These are phyloP conservation scores for Corchorus olitorius DNA, from an alignment of 345 rosid genomes.

Conservation along the genomic window DNA sequence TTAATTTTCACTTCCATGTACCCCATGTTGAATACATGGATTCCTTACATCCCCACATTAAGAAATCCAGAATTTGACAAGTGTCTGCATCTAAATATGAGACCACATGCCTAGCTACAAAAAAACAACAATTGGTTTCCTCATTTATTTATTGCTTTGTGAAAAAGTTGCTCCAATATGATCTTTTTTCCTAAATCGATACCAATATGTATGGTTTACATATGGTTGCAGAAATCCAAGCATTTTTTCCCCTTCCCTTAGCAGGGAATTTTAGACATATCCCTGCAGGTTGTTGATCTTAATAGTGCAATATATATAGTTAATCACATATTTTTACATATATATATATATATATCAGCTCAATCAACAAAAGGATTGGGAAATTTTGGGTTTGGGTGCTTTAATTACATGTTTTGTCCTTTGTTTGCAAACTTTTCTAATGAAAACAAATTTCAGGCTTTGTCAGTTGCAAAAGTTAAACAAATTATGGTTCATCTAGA, in stretches of 20 bases:
- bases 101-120: too few relatives aligned
- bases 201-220: neutral
- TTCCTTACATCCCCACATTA: neutral
- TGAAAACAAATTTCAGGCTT: neutral
- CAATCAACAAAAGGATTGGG: neutral
- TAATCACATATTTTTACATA: too few relatives aligned
- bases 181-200: neutral
- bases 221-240: slow-evolving; percentile 1
- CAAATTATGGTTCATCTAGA: neutral
- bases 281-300: too few relatives aligned
- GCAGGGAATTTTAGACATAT: too few relatives aligned
- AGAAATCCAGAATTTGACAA: too few relatives aligned
- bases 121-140: too few relatives aligned
- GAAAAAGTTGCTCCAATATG: too few relatives aligned
- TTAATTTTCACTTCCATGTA: neutral
- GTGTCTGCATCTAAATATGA: too few relatives aligned
- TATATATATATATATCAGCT: neutral
- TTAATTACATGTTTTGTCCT: neutral
- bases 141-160: too few relatives aligned
- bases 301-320: neutral
- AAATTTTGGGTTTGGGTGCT: neutral
- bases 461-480: neutral
- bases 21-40: slow-evolving; percentile 1
- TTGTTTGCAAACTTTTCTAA: neutral
- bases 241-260: neutral